Percentiles rank a stretch among this genome's conserved stretches.
Evolutionary conservation across 139 green algal species (phyloP).

Genomic region (Chlamydomonas sphaeroides): DNA sequence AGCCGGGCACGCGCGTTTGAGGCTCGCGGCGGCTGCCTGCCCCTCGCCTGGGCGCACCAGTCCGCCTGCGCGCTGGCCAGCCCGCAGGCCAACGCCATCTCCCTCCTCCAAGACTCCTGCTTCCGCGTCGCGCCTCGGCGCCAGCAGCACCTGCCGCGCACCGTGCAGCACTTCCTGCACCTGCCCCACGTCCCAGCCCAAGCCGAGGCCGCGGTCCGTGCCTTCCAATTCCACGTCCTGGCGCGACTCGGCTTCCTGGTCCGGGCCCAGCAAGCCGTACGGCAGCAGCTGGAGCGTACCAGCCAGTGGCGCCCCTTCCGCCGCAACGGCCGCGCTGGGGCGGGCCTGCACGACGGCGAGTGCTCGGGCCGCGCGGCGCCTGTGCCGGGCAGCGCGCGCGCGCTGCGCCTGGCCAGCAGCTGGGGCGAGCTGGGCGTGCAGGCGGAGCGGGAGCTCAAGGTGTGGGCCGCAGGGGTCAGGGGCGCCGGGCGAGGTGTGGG

Average conservation of each 20-base stretch:
- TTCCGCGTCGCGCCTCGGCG: slow-evolving; percentile 22
- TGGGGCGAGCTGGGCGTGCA: slow-evolving; percentile 21
- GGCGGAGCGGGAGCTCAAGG: slow-evolving; percentile 45
- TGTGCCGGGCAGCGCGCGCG: neutral
- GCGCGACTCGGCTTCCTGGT: slow-evolving; percentile 5
- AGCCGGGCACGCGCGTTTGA: too few relatives aligned
- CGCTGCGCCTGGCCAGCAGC: neutral
- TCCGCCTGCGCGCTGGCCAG: neutral
- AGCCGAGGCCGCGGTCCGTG: neutral
- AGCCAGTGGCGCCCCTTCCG: slow-evolving; percentile 34
- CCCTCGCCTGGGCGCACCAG: slow-evolving; percentile 16
- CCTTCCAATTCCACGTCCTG: slow-evolving; percentile 11
- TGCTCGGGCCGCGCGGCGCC: neutral
- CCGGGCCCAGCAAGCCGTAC: slow-evolving; percentile 14
- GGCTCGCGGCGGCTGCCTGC: neutral
- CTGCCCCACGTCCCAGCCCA: neutral
- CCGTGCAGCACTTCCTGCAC: slow-evolving; percentile 18
- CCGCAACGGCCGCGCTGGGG: neutral
- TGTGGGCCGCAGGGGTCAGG: too few relatives aligned
- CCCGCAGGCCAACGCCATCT: too few relatives aligned
- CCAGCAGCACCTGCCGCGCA: slow-evolving; percentile 4
- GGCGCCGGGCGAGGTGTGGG: too few relatives aligned
- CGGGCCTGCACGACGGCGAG: neutral
- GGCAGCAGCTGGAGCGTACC: slow-evolving; percentile 16
- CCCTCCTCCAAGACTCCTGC: neutral